These are phyloP conservation scores for Tuctoria greenei DNA, from an alignment of 176 grass and related monocot species.

Conservation along the genomic window DNA sequence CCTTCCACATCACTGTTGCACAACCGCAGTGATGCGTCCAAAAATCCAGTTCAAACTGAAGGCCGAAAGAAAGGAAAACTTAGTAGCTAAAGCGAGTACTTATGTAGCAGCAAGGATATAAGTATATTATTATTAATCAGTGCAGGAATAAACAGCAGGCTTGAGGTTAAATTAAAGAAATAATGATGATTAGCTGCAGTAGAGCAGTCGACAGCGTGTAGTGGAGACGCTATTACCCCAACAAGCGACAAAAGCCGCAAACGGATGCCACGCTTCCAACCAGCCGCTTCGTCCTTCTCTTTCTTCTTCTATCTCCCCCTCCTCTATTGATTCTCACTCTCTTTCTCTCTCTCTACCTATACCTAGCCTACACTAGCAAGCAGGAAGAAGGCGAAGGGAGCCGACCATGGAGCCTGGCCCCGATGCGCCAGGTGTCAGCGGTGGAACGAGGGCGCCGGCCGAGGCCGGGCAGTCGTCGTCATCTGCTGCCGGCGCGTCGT, in stretches of 20 bases:
- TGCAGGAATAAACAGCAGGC: not conserved
- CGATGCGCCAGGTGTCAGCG: slow-evolving; percentile 33
- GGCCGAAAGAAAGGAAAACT: not conserved
- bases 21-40: too few relatives aligned
- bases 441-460: slow-evolving; percentile 17
- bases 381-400: not conserved
- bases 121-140: not conserved
- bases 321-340: slow-evolving; percentile 24
- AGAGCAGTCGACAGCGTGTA: slow-evolving; percentile 55
- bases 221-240: slow-evolving; percentile 63
- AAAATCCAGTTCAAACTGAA: too few relatives aligned
- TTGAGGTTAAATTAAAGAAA: slow-evolving; percentile 33
- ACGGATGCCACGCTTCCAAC: slow-evolving; percentile 52
- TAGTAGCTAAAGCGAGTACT: not conserved
- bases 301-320: slow-evolving; percentile 31
- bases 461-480: slow-evolving; percentile 32
- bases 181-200: slow-evolving; percentile 22
- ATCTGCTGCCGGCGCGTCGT: not conserved
- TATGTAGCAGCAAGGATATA: not conserved
- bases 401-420: slow-evolving; percentile 55
- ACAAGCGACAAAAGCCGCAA: slow-evolving; percentile 54
- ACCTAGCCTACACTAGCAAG: not conserved
- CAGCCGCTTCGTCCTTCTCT: slow-evolving; percentile 29
- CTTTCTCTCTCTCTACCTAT: not conserved
- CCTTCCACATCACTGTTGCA: slow-evolving; percentile 31